Conservation (phyloP, 768 basidiomycete genomes). For the Serpula lacrymans region DNA sequence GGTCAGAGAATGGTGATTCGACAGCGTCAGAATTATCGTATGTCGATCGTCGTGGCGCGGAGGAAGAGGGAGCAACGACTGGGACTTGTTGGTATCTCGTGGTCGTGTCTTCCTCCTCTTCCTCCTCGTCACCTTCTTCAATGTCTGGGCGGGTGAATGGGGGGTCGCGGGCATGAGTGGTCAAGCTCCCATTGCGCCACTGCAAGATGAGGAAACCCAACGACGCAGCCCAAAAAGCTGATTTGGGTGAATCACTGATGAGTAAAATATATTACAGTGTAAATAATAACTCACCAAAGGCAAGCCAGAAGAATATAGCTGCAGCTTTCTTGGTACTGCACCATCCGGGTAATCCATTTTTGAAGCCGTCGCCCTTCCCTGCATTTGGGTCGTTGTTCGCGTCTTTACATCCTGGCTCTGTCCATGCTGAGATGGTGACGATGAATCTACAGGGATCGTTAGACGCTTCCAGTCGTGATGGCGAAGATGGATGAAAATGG, state of each 20-base stretch:
- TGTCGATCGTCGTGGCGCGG: conserved; percentile 22
- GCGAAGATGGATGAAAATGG: conserved; percentile 18
- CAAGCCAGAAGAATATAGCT: conserved; percentile 85
- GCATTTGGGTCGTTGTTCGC: conserved; percentile 78
- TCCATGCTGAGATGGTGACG: conserved; percentile 82
- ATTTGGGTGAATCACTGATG: conserved; percentile 7
- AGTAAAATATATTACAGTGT: background rate
- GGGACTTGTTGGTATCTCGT: conserved; percentile 44
- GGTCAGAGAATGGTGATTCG: conserved; percentile 49
- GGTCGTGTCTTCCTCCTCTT: conserved; percentile 48
- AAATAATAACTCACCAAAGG: conserved; percentile 63
- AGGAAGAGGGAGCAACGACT: conserved; percentile 28
- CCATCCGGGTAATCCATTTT: conserved; percentile 70
- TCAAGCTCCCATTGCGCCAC: conserved; percentile 69
- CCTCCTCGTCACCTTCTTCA: conserved; percentile 48
- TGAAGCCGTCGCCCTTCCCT: conserved; percentile 59
- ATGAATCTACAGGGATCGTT: conserved; percentile 49
- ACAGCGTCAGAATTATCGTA: conserved; percentile 19
- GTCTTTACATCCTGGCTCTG: conserved; percentile 86
- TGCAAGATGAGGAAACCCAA: conserved; percentile 63
- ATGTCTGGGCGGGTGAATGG: conserved; percentile 66
- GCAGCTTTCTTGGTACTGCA: conserved; percentile 92
- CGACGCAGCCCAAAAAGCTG: conserved; percentile 76
- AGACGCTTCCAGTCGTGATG: background rate
- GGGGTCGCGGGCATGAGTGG: conserved; percentile 45